phyloP scores from a whole-genome alignment of 2,329 filamentous ascomycete genomes.

The Penicillium freii region DNA sequence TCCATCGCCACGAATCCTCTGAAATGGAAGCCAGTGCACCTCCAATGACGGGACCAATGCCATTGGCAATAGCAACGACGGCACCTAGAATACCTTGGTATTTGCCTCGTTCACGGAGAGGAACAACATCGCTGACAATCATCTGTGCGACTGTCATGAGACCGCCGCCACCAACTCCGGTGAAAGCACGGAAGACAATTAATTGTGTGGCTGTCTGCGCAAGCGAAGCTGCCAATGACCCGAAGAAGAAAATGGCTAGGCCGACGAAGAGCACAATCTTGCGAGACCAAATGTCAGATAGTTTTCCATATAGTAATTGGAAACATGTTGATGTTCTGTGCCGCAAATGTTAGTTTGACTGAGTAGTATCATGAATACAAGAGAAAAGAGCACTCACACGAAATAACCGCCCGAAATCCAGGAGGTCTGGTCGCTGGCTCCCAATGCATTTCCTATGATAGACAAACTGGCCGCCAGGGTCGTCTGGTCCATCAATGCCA shows the following conservation, averaged over 20 bases:
- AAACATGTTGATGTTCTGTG: conserved; percentile 67
- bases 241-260: conserved; percentile 54
- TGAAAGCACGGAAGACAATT: conserved; percentile 59
- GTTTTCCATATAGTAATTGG: conserved; percentile 61
- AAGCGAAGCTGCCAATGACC: conserved; percentile 60
- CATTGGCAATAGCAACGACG: conserved; percentile 55
- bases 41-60: conserved; percentile 56
- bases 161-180: conserved; percentile 61
- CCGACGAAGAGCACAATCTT: conserved; percentile 57
- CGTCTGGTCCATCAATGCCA: conserved; percentile 59
- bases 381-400: conserved; percentile 45
- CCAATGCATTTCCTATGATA: conserved; percentile 53
- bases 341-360: background rate
- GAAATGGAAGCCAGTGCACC: conserved; percentile 51
- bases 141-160: conserved; percentile 59
- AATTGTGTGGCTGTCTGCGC: conserved; percentile 56
- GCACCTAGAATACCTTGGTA: conserved; percentile 57
- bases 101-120: conserved; percentile 58
- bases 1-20: conserved; percentile 52
- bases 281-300: conserved; percentile 61
- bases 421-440: conserved; percentile 51
- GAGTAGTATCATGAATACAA: background rate
- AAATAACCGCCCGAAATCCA: conserved; percentile 60
- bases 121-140: conserved; percentile 61
- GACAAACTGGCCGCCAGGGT: conserved; percentile 56